These are phyloP conservation scores for Carex parvula DNA, from an alignment of 176 grass and related monocot species.

Conservation along the genomic window DNA sequence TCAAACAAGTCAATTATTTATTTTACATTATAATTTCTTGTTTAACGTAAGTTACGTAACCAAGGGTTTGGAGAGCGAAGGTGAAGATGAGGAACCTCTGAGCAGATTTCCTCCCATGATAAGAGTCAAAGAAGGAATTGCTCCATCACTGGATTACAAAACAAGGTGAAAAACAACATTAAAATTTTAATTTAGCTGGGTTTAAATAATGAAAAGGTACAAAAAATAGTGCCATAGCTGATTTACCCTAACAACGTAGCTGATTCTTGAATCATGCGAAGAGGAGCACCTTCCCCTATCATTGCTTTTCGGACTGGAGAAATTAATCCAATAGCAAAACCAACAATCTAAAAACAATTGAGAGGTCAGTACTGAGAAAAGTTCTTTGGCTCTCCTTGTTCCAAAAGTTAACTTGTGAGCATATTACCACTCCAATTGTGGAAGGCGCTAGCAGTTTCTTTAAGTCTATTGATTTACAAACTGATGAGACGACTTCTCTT, in stretches of 20 bases:
- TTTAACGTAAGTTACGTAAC: background rate
- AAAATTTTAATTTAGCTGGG: background rate
- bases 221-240: background rate
- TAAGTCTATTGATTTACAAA: constrained; percentile 43
- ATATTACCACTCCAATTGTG: constrained; percentile 74
- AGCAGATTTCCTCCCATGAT: constrained; percentile 96
- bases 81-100: constrained; percentile 37
- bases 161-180: background rate
- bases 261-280: constrained; percentile 69
- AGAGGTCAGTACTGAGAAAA: background rate
- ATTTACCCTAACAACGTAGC: constrained; percentile 64
- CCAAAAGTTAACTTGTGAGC: background rate
- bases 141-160: constrained; percentile 44
- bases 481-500: background rate
- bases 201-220: background rate
- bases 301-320: constrained; percentile 57
- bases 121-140: constrained; percentile 67
- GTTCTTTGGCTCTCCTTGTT: background rate
- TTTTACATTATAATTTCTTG: background rate
- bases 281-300: constrained; percentile 59
- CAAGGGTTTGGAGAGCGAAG: background rate
- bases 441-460: constrained; percentile 76
- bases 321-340: constrained; percentile 64
- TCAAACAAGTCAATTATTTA: background rate
- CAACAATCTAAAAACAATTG: constrained; percentile 48